Percentiles rank a stretch among this genome's conserved stretches.
phyloP scores from a whole-genome alignment of 345 rosid species.

The Fremontodendron californicum region DNA sequence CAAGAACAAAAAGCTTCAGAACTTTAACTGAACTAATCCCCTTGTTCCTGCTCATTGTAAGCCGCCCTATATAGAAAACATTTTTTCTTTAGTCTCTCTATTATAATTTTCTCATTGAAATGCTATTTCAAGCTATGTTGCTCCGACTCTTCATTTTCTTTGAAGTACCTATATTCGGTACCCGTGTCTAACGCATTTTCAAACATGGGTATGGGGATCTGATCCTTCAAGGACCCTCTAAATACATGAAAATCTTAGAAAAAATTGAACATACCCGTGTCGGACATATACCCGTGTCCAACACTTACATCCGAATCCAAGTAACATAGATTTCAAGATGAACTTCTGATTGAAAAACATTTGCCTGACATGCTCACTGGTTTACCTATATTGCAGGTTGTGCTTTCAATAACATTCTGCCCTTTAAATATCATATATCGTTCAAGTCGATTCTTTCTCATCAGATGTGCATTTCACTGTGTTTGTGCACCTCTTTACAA shows the following conservation, averaged over 20 bases:
- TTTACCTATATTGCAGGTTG: slow-evolving; percentile 32
- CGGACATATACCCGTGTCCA: too few species aligned
- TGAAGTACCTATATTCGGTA: too few species aligned
- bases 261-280: too few species aligned
- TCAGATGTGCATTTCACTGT: slow-evolving; percentile 45
- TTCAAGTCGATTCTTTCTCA: slow-evolving; percentile 56
- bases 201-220: too few species aligned
- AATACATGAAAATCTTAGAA: too few species aligned
- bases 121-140: too few species aligned
- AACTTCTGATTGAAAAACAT: not conserved
- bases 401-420: slow-evolving; percentile 40
- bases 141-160: too few species aligned
- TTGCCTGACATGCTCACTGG: not conserved
- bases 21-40: slow-evolving; percentile 72
- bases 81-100: not conserved
- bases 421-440: slow-evolving; percentile 66
- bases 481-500: slow-evolving; percentile 65
- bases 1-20: slow-evolving; percentile 47
- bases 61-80: not conserved
- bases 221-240: too few species aligned
- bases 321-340: not conserved
- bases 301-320: too few species aligned
- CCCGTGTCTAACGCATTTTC: too few species aligned
- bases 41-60: slow-evolving; percentile 52
- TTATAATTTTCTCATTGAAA: not conserved